Evolutionary conservation across 75 land plant species (phyloP).

Genomic region (Sequoiadendron giganteum): DNA sequence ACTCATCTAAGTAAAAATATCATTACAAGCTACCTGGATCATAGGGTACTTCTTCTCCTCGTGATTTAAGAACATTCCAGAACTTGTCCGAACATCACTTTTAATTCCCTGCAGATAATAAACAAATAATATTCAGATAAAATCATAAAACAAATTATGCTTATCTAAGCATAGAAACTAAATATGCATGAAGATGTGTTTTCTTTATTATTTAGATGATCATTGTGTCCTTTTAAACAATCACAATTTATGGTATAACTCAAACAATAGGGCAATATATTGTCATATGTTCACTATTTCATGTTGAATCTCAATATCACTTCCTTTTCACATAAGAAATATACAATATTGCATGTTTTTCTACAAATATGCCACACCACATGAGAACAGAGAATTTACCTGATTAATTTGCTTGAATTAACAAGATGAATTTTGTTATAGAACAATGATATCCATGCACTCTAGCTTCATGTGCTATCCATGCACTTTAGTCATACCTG

Average conservation of each 20-base stretch:
- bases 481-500: not conserved
- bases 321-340: not conserved
- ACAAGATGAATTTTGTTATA: not conserved
- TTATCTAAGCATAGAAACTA: not conserved
- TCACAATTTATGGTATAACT: not conserved
- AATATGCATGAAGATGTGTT: not conserved
- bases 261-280: not conserved
- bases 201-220: not conserved
- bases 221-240: not conserved
- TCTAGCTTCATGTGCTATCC: not conserved
- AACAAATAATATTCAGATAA: not conserved
- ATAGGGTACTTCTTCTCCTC: slow-evolving; percentile 66
- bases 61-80: slow-evolving; percentile 87
- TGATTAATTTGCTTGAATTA: not conserved
- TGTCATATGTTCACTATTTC: not conserved
- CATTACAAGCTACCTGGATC: slow-evolving; percentile 51
- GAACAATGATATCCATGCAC: not conserved
- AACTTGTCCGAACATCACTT: slow-evolving; percentile 93
- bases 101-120: slow-evolving; percentile 66
- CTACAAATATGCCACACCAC: not conserved
- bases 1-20: not conserved
- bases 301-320: not conserved
- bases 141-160: not conserved
- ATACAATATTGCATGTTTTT: not conserved
- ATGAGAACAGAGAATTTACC: not conserved